Evolutionary conservation across 768 basidiomycete species (phyloP).

Genomic region (Auricularia cornea): DNA sequence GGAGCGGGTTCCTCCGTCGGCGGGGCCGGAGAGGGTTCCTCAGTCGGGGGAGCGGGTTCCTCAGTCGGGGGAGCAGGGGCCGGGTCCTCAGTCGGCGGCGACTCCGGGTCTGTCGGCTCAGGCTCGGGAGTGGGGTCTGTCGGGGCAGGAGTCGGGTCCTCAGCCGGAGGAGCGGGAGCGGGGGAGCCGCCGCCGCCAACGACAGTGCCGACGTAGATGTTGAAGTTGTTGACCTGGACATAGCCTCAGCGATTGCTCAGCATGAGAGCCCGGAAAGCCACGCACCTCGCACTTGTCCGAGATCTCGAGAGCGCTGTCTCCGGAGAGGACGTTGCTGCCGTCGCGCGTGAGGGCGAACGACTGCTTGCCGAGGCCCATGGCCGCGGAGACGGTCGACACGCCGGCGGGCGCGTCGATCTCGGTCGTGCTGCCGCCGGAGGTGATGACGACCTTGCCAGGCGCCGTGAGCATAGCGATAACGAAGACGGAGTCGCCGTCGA

Average conservation of each 20-base stretch:
- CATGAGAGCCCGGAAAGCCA: too few species aligned
- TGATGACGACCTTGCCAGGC: not conserved
- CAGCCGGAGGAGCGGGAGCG: not conserved
- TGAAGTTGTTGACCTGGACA: not conserved
- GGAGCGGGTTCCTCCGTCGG: not conserved
- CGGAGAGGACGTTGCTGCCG: not conserved
- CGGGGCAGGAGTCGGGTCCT: not conserved
- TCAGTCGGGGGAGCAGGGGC: too few species aligned
- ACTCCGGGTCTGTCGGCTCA: not conserved
- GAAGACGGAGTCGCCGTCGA: not conserved
- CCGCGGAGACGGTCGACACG: not conserved
- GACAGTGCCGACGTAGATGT: not conserved
- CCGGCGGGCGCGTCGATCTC: not conserved
- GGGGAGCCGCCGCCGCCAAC: not conserved
- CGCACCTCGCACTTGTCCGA: not conserved
- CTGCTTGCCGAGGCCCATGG: slow-evolving; percentile 1
- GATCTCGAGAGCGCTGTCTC: not conserved
- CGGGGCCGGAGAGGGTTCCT: not conserved
- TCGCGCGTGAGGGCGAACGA: not conserved
- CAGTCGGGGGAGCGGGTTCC: not conserved
- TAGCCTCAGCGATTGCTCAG: too few species aligned
- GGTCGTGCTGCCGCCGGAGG: not conserved
- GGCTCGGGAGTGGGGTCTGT: not conserved
- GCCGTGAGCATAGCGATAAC: not conserved
- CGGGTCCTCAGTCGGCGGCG: not conserved